Percentiles rank a stretch among this genome's conserved stretches.
These are phyloP conservation scores for Elongisporangium prolatum DNA, from an alignment of 352 stramenopile species.

Conservation along the genomic window DNA sequence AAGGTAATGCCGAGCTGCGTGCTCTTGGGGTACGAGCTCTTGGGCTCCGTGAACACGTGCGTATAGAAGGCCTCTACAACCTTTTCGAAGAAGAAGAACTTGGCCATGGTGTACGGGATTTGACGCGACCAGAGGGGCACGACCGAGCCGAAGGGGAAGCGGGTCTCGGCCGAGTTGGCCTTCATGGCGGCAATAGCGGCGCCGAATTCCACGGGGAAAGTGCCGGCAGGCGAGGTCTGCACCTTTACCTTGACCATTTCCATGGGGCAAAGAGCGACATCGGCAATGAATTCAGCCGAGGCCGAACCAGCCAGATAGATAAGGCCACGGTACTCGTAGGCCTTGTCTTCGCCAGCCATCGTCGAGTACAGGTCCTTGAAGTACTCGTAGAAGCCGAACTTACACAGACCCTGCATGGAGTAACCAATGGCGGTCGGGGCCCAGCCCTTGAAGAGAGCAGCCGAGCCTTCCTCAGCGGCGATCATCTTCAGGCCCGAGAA, in stretches of 20 bases:
- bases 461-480: conserved; percentile 77
- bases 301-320: conserved; percentile 92
- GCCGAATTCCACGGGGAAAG: conserved; percentile 87
- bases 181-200: conserved; percentile 86
- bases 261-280: conserved; percentile 92
- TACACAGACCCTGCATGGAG: conserved; percentile 87
- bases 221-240: conserved; percentile 86
- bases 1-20: conserved; percentile 97
- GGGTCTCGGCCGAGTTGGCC: conserved; percentile 80
- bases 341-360: conserved; percentile 88
- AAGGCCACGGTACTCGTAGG: conserved; percentile 89
- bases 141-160: conserved; percentile 91
- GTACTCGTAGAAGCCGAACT: conserved; percentile 95
- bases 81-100: conserved; percentile 98
- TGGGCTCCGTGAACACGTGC: conserved; percentile 88
- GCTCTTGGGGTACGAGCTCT: conserved; percentile 89
- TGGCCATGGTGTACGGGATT: conserved; percentile 99
- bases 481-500: conserved; percentile 82
- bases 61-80: conserved; percentile 87
- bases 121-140: conserved; percentile 89
- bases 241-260: conserved; percentile 96
- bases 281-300: conserved; percentile 93
- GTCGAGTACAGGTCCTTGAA: conserved; percentile 94
- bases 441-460: conserved; percentile 90
- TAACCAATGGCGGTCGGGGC: conserved; percentile 91